Conservation (phyloP, 768 basidiomycete genomes). For the Cantharellus anzutake region DNA sequence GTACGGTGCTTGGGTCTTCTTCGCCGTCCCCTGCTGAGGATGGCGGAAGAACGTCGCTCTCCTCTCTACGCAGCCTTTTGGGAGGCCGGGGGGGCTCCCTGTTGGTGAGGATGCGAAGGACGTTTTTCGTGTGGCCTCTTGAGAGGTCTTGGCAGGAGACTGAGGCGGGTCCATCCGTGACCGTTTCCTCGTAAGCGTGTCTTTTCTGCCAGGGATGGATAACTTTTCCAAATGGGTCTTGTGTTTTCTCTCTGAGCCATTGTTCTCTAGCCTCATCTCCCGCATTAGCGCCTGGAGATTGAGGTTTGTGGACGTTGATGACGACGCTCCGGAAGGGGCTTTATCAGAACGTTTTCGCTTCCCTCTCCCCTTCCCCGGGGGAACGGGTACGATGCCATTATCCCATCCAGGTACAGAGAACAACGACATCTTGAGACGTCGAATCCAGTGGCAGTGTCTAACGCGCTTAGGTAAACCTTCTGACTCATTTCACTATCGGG, state of each 20-base stretch:
- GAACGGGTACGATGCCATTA: neutral
- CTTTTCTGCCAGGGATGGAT: neutral
- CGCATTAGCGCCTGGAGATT: constrained; percentile 1
- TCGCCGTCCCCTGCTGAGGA: constrained; percentile 7
- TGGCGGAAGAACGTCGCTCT: constrained; percentile 2
- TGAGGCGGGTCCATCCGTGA: neutral
- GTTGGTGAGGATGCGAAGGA: neutral
- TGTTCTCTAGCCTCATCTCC: constrained; percentile 2
- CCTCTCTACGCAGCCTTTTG: neutral
- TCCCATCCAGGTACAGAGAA: constrained; percentile 60
- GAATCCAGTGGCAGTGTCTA: too few relatives aligned
- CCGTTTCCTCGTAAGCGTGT: too few relatives aligned
- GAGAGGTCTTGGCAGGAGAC: constrained; percentile 1
- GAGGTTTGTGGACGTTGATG: constrained; percentile 5
- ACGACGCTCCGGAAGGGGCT: constrained; percentile 33
- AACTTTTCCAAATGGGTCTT: neutral
- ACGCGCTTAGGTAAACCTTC: too few relatives aligned
- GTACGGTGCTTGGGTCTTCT: neutral
- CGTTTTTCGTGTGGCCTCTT: neutral
- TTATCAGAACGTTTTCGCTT: constrained; percentile 31
- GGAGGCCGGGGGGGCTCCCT: neutral
- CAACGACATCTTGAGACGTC: constrained; percentile 21
- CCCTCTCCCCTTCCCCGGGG: constrained; percentile 13
- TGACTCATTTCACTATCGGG: too few relatives aligned
- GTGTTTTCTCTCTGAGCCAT: constrained; percentile 3